Evolutionary conservation across 805 yeast species (phyloP), one percentile per base, ranked within the genome.

Genomic region (Ogataea degrootiae): DNA sequence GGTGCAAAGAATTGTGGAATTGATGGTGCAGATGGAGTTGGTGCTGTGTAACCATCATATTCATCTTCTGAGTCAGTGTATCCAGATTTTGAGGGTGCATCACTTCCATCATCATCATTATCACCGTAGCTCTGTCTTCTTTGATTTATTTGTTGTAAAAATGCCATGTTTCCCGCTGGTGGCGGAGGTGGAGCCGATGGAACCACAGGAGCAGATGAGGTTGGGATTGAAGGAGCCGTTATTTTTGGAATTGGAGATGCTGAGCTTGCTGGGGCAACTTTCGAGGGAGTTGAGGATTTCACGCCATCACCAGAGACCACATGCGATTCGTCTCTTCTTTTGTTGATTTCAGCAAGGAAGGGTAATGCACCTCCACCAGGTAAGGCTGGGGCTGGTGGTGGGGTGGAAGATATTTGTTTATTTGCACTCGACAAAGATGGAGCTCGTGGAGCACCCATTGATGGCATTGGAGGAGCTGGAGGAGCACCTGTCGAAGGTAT

Each of bases 291-390:
- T 8, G 48, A 35, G 14, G 40, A 6, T n/a, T 60, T 43, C 48
- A 56, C 61, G 8, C 48, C 42, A 15, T 46, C 52, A 19, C 56
- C 63, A 45, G 73, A 80, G n/a, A 80, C 69, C 14, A 77, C 82
- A 58, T 69, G 59, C 0, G 73, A 49, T 19, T 80, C 81, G 51
- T 75, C 71, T 60, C 85, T 69, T 58, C 75, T 77, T 37, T 75
- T 72, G 50, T 79, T 78, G 42, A 81, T 80, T 49, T 80, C 78
- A 0, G 80, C 80, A 42, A 80, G 68, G 55, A 81, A 80, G 6
- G 87, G 85, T 22, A 80, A 59, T 0, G 71, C 75, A 1, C 79
- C 79, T 31, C 65, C 67, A 7, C 31, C 37, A 42, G 56, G 51
- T 17, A 54, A 34, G 39, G 62, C 53, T 6, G 63, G 53, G 7